Conservation (phyloP, 2,329 filamentous ascomycete species). For the Trichophyton mentagrophytes region DNA sequence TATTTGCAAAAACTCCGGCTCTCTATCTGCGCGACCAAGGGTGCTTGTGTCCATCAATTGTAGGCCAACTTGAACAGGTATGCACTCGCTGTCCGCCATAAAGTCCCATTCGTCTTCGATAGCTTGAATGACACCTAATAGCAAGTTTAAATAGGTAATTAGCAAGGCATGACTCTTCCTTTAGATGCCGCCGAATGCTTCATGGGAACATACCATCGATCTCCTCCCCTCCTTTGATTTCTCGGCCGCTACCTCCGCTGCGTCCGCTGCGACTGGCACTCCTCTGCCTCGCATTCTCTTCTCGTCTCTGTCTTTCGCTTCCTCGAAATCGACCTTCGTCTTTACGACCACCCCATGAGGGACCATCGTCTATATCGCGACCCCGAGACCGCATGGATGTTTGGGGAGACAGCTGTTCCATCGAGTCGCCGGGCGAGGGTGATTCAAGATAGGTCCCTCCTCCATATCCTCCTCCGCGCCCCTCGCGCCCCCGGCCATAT, state of each 20-base stretch:
- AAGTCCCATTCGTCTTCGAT: conserved; percentile 85
- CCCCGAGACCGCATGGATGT: conserved; percentile 26
- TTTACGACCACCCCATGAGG: conserved; percentile 18
- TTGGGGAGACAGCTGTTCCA: conserved; percentile 19
- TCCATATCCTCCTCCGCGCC: conserved; percentile 33
- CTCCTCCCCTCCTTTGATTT: conserved; percentile 3
- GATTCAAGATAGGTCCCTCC: conserved; percentile 27
- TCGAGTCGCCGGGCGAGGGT: conserved; percentile 21
- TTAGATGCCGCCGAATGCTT: background rate
- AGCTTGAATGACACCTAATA: conserved; percentile 54
- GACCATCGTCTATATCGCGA: conserved; percentile 20
- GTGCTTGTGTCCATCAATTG: conserved; percentile 91
- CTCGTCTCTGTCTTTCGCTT: conserved; percentile 13
- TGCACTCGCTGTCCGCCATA: conserved; percentile 77
- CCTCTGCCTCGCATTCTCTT: background rate
- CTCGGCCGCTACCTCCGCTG: background rate
- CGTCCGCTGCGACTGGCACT: background rate
- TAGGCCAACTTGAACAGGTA: conserved; percentile 87
- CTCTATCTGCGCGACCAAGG: conserved; percentile 78
- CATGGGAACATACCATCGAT: conserved; percentile 6
- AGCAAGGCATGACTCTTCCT: conserved; percentile 1
- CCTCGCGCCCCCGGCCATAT: conserved; percentile 18
- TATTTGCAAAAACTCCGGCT: conserved; percentile 69
- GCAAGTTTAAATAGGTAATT: conserved; percentile 1
- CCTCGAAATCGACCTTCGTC: conserved; percentile 18